Evolutionary conservation across 352 stramenopile genomes (phyloP).

Genomic region (Pythium rhizo-oryzae): DNA sequence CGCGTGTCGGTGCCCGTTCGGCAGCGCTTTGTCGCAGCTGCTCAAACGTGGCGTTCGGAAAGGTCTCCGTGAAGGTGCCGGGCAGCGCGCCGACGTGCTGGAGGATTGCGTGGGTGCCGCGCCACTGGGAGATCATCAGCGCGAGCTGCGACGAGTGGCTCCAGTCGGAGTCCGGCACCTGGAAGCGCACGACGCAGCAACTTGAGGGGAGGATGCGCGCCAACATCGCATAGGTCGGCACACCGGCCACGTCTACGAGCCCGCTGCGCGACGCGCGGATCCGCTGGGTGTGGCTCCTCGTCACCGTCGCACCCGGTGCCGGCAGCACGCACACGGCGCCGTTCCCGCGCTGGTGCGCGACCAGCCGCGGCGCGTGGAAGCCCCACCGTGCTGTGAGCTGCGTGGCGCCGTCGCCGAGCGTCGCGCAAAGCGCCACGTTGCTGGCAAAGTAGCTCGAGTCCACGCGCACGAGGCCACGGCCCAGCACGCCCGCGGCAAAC

Average conservation of each 20-base stretch:
- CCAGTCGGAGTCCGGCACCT: background rate
- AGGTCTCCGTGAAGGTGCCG: background rate
- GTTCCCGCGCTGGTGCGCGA: background rate
- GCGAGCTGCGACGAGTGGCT: background rate
- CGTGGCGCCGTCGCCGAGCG: background rate
- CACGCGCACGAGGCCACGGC: background rate
- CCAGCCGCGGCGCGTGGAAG: background rate
- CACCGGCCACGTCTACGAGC: background rate
- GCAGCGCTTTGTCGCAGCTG: background rate
- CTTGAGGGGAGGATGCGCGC: background rate
- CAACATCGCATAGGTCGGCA: background rate
- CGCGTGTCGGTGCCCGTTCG: background rate
- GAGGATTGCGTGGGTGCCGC: background rate
- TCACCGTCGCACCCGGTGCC: background rate
- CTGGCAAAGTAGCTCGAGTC: background rate
- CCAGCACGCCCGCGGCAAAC: background rate
- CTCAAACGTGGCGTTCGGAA: background rate
- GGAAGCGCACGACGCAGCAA: background rate
- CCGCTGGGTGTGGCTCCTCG: background rate
- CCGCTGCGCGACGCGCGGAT: background rate
- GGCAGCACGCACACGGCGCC: background rate
- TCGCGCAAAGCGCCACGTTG: background rate
- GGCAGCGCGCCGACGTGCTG: background rate
- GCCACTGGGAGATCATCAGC: background rate
- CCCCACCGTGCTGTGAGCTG: background rate